Evolutionary conservation across 2,329 filamentous ascomycete species (phyloP), one percentile per base, ranked within the genome.

Genomic region (Cercospora sp.): DNA sequence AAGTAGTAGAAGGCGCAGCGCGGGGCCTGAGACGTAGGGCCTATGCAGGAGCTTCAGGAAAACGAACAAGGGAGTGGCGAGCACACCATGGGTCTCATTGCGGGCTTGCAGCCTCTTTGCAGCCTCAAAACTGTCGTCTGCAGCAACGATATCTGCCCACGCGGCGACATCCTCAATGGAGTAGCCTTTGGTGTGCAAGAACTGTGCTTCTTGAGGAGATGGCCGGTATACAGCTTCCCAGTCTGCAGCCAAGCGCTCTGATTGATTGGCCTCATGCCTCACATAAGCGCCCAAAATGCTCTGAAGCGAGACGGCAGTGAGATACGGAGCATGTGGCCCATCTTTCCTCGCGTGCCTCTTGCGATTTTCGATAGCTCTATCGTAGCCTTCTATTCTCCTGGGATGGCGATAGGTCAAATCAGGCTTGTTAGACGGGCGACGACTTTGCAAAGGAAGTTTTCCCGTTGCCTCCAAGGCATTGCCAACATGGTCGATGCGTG

Each of bases 31-130:
- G 10, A 86, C 73, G 57, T 79, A 71, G 20, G 74, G 71, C 31
- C 82, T 79, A n/a, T 82, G 80, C 55, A 87, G 77, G 16, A 86
- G 74, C 70, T 84, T 79, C 28, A 82, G 74, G 18, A 82, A 75
- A 13, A 87, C 76, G 68, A 86, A 86, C 6, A 80, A 65, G 1
- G 85, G 84, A 7, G 82, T 70, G 42, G 64, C 72, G 26, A 58
- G 48, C 18, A 63, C 58, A 20, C 48, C 12, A 48, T 57, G 60
- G n/a, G 26, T 18, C 18, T 60, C 33, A 7, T 62, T 57, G 9
- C 66, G 69, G 8, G 26, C 58, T 1, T 58, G 57, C 4, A 78
- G 67, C 20, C 65, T 57, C 3, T 57, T 59, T 2, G 73, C 75
- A 31, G 75, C 75, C 16, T 59, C 60, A 3, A 69, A 31, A 9